phyloP scores from a whole-genome alignment of 495 filamentous ascomycete genomes.

The Neurospora sp. region DNA sequence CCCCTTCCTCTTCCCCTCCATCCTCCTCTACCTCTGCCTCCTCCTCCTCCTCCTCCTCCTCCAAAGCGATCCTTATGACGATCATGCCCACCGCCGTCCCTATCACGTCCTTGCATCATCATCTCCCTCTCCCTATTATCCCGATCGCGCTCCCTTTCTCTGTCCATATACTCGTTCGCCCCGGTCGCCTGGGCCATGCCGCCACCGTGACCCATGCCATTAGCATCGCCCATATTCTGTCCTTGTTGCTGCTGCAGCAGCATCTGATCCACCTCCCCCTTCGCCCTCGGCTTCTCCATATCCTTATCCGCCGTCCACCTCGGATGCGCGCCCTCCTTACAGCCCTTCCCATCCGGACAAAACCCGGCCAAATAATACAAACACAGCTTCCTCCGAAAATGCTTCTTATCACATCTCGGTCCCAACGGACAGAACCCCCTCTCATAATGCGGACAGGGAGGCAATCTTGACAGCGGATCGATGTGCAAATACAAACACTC shows the following conservation, averaged over 20 bases:
- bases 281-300: constrained; percentile 62
- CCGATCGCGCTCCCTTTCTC: constrained; percentile 9
- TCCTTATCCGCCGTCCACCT: constrained; percentile 53
- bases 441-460: constrained; percentile 89
- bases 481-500: constrained; percentile 96
- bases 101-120: constrained; percentile 19
- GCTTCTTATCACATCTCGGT: constrained; percentile 74
- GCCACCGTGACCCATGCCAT: background rate
- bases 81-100: constrained; percentile 21
- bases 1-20: constrained; percentile 19
- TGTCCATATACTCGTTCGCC: constrained; percentile 5
- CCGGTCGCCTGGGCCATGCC: background rate
- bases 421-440: constrained; percentile 92
- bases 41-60: constrained; percentile 18
- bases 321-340: constrained; percentile 72
- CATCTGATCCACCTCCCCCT: constrained; percentile 38
- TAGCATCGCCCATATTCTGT: constrained; percentile 1
- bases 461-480: constrained; percentile 66
- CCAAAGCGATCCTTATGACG: constrained; percentile 27
- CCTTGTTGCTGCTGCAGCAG: constrained; percentile 18
- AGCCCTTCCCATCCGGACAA: constrained; percentile 74
- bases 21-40: constrained; percentile 24
- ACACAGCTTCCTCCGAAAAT: constrained; percentile 69
- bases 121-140: constrained; percentile 12
- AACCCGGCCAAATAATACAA: constrained; percentile 88